phyloP scores from a whole-genome alignment of 164 flowering plant genomes.

The Aristolochia contorta region DNA sequence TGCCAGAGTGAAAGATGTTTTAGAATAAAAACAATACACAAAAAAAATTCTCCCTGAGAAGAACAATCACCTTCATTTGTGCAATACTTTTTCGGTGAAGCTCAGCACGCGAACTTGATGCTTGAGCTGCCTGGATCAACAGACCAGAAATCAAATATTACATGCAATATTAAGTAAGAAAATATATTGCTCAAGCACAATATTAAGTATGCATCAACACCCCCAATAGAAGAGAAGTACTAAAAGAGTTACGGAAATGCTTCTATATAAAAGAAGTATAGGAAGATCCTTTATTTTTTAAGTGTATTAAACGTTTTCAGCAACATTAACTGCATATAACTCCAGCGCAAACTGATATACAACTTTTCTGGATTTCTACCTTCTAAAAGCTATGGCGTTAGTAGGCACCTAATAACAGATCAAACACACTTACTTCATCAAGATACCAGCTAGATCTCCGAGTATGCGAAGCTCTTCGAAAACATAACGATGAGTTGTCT shows the following conservation, averaged over 20 bases:
- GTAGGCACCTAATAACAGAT: not conserved
- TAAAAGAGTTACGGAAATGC: too few species aligned
- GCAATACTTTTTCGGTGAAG: conserved; percentile 91
- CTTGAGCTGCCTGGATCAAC: conserved; percentile 63
- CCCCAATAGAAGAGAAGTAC: not conserved
- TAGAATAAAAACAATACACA: too few species aligned
- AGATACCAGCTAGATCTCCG: conserved; percentile 29
- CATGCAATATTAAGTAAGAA: not conserved
- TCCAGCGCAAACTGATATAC: too few species aligned
- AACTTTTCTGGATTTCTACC: too few species aligned
- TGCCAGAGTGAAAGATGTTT: conserved; percentile 24
- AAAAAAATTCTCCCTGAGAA: not conserved
- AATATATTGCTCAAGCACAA: not conserved
- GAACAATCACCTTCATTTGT: conserved; percentile 69
- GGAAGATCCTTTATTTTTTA: too few species aligned
- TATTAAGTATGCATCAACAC: not conserved
- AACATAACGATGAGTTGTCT: conserved; percentile 32
- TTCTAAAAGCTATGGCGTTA: not conserved
- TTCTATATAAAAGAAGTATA: too few species aligned
- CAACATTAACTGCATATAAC: too few species aligned
- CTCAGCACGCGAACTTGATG: conserved; percentile 78
- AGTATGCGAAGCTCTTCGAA: conserved; percentile 38
- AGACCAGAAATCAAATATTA: conserved; percentile 1
- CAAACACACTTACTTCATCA: conserved; percentile 47
- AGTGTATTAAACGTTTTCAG: too few species aligned